These are phyloP conservation scores for Eucalyptus marginata DNA, from an alignment of 345 rosid species.

Conservation along the genomic window DNA sequence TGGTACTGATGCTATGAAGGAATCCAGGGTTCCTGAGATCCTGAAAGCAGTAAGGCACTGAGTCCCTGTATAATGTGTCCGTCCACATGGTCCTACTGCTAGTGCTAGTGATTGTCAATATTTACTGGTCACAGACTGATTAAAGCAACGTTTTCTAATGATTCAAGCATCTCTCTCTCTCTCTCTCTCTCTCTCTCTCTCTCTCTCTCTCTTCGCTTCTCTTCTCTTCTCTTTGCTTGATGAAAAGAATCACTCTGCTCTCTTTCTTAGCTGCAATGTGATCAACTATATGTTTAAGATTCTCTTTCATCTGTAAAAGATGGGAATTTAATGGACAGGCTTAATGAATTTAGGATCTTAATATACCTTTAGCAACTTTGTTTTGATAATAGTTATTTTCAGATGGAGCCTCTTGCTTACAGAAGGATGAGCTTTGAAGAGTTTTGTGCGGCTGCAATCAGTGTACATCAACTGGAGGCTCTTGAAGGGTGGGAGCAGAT, in stretches of 20 bases:
- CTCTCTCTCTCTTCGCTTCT: not conserved
- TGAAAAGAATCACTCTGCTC: not conserved
- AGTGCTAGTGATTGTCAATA: not conserved
- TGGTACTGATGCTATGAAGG: constrained; percentile 73
- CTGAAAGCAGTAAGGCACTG: constrained; percentile 39
- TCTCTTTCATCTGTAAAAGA: not conserved
- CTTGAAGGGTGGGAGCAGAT: constrained; percentile 75
- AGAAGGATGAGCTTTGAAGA: constrained; percentile 72
- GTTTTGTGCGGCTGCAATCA: constrained; percentile 86
- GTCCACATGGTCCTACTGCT: not conserved
- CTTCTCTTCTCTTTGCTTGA: not conserved
- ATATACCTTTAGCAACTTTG: not conserved
- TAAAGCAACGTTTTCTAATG: not conserved
- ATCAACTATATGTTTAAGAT: not conserved
- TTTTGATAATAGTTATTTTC: not conserved
- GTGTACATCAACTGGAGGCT: constrained; percentile 76
- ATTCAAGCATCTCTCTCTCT: not conserved
- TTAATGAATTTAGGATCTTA: not conserved
- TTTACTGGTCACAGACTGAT: not conserved
- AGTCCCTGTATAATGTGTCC: not conserved
- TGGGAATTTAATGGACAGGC: not conserved
- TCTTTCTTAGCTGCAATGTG: not conserved
- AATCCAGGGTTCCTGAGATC: constrained; percentile 61
- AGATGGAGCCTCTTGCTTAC: constrained; percentile 78
- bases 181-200: no score